A percentile compares a stretch with the other conserved stretches of the same genome.
These are phyloP conservation scores for Boletus subcaerulescens DNA, from an alignment of 768 basidiomycete species.

Conservation along the genomic window DNA sequence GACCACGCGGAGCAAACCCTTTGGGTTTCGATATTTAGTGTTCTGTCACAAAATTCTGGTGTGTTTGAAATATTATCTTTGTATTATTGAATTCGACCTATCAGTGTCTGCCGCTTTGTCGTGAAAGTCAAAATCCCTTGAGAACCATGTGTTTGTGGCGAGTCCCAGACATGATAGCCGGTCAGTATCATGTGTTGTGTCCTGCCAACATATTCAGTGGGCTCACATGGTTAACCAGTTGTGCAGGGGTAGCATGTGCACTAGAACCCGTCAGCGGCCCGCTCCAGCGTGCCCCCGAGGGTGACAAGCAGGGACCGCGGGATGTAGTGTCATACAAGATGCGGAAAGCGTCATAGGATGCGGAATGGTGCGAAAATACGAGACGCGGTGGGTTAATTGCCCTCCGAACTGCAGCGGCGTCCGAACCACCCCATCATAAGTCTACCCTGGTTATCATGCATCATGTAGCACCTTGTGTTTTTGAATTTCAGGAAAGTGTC, in stretches of 20 bases:
- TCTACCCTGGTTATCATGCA: neutral
- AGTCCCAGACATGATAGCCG: neutral
- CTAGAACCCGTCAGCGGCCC: neutral
- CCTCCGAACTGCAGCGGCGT: neutral
- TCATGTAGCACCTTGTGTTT: neutral
- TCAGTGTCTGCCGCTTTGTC: neutral
- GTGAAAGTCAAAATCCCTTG: neutral
- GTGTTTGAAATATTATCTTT: neutral
- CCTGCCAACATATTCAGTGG: neutral
- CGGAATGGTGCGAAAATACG: slow-evolving; percentile 1
- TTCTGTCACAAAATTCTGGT: neutral
- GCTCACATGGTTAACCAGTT: neutral
- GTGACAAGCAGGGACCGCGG: neutral
- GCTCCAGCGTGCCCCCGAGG: neutral
- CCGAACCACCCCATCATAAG: neutral
- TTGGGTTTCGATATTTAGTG: neutral
- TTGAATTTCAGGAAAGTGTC: neutral
- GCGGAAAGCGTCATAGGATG: slow-evolving; percentile 3
- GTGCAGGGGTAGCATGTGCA: neutral
- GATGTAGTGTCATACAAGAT: neutral
- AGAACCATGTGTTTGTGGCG: neutral
- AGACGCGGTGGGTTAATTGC: neutral
- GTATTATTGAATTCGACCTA: neutral
- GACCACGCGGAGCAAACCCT: neutral
- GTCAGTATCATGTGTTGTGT: slow-evolving; percentile 6